Evolutionary conservation across 23 red algal genomes (phyloP).

Genomic region (Pyropia yezoensis): DNA sequence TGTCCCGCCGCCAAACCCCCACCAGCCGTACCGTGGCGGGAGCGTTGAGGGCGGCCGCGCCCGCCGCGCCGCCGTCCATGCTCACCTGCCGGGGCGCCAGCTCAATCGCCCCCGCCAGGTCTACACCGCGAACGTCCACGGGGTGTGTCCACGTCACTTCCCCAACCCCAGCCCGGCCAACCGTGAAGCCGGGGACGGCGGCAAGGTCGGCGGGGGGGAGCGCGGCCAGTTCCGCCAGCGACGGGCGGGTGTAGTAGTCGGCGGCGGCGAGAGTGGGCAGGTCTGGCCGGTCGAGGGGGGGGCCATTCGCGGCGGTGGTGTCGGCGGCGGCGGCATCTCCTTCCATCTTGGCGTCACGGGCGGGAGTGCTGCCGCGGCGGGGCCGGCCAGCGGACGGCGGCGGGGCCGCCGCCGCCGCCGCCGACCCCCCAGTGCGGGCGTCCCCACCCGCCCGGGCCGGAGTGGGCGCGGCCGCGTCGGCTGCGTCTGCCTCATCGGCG

Average conservation of each 20-base stretch:
- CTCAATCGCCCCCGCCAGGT: slow-evolving; percentile 56
- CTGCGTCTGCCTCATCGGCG: no score
- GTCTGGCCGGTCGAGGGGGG: no score
- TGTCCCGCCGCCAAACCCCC: slow-evolving; percentile 45
- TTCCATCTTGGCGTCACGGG: no score
- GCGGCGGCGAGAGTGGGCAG: slow-evolving; percentile 20
- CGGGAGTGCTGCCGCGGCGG: no score
- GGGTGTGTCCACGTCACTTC: slow-evolving; percentile 58
- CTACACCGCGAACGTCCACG: slow-evolving; percentile 60
- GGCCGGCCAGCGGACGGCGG: no score
- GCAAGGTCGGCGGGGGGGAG: slow-evolving; percentile 44
- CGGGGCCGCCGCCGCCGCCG: no score
- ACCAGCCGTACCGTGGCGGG: slow-evolving; percentile 40
- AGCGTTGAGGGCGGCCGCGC: slow-evolving; percentile 53
- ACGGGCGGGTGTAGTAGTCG: slow-evolving; percentile 30
- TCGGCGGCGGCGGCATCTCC: no score
- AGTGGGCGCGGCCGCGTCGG: no score
- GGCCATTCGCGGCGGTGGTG: no score
- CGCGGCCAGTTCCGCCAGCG: slow-evolving; percentile 9
- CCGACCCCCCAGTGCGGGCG: no score
- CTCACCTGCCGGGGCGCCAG: slow-evolving; percentile 61
- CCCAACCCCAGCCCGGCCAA: slow-evolving; percentile 39
- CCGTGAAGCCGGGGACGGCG: slow-evolving; percentile 37
- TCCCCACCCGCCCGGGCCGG: no score
- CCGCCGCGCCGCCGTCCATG: slow-evolving; percentile 19